Evolutionary conservation across 176 grass and related monocot genomes (phyloP).

Genomic region (Rhynchospora tenuis): DNA sequence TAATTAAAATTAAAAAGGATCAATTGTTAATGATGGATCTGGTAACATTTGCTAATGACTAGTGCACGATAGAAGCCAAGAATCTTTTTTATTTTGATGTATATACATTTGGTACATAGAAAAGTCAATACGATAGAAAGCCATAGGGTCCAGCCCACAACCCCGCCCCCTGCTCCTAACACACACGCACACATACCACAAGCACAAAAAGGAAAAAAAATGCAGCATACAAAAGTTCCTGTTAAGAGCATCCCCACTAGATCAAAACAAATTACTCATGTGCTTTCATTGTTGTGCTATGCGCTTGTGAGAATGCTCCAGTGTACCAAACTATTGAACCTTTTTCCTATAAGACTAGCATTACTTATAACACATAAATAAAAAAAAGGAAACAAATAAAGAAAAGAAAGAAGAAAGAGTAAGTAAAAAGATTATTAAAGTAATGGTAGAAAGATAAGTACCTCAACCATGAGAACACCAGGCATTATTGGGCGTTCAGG

Average conservation of each 20-base stretch:
- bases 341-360: neutral
- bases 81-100: neutral
- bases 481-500: constrained; percentile 77
- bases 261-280: neutral
- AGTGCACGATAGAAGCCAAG: neutral
- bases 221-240: neutral
- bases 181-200: too few relatives aligned
- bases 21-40: neutral
- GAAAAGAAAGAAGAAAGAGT: neutral
- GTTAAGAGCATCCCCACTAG: neutral
- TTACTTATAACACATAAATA: neutral
- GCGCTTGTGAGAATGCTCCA: neutral
- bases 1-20: neutral
- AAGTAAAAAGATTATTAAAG: neutral
- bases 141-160: neutral
- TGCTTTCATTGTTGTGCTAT: neutral
- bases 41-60: neutral
- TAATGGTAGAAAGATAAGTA: neutral
- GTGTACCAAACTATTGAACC: neutral
- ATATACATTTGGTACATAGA: neutral
- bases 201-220: neutral
- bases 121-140: neutral
- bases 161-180: too few relatives aligned
- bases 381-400: constrained; percentile 6
- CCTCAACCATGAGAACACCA: constrained; percentile 61